Evolutionary conservation across 148 eudicot species (phyloP), one percentile per base, ranked within the genome.

Genomic region (Mesembryanthemum crystallinum): DNA sequence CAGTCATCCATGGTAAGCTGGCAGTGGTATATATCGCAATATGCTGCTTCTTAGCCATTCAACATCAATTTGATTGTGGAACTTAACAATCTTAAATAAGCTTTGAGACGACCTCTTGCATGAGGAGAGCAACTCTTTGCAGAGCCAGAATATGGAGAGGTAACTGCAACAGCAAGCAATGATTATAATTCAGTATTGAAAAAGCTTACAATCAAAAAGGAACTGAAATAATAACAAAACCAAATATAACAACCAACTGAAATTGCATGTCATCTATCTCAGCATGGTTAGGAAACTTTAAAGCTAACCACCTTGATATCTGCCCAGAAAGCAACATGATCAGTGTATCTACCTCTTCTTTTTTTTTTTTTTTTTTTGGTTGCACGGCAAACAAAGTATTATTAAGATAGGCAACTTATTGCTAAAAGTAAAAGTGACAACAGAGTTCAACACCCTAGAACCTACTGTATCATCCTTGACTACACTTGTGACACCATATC

Each of bases 1-100:
- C 97, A 23, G 98, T 94, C 91, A 94, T 86, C 98, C 98, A 94
- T 85, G 98, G 98, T 68, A 94, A 86, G 86, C 98, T 94, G 64
- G 98, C 98, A 37, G 98, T 94, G 17, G 98, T 94, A 80, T 89
- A 92, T 84, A 94, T 92, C 8, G 93, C 91, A 51, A 94, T 85
- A 76, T 90, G 92, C 79, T 85, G 89, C 78, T 90, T 87, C 81
- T 89, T 89, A 58, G 88, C 93, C 97, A 89, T 91, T 30, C 21
- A 80, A 81, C 81, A 83, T 82, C 82, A 79, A 33, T 52, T 73
- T 30, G 43, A 42, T 23, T 65, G 49, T 65, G 2, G 76, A 80
- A 43, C 12, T 42, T 32, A 32, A 21, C 67, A 63, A 30, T 62
- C 29, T 47, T 74, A 60, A 20, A 47, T 43, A 28, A n/a, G 25